Evolutionary conservation across 1,284 basidiomycete species (phyloP).

Genomic region (Apiotrichum veenhuisii): DNA sequence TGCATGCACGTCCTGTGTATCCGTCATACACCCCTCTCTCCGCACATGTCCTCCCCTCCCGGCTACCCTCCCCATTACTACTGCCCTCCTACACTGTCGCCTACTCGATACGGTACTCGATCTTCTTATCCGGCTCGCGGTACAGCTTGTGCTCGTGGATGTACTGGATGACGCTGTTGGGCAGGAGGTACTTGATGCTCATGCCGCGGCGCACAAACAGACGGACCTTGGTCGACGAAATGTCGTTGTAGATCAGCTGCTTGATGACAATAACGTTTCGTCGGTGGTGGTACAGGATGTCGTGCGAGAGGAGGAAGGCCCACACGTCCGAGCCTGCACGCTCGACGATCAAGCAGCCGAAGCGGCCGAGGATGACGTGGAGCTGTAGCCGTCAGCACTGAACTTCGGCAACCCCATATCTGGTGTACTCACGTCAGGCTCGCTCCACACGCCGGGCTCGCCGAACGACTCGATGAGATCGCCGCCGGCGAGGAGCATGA

Average conservation of each 20-base stretch:
- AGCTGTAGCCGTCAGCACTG: slow-evolving; percentile 58
- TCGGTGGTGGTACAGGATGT: slow-evolving; percentile 55
- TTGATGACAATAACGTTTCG: slow-evolving; percentile 91
- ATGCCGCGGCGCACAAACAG: slow-evolving; percentile 89
- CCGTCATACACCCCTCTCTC: no score
- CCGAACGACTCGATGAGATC: slow-evolving; percentile 96
- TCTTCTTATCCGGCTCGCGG: slow-evolving; percentile 26
- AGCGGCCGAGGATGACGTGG: slow-evolving; percentile 90
- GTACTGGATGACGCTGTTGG: slow-evolving; percentile 88
- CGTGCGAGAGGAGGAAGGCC: slow-evolving; percentile 57
- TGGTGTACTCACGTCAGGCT: slow-evolving; percentile 79
- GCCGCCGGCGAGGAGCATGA: slow-evolving; percentile 95
- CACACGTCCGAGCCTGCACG: slow-evolving; percentile 87
- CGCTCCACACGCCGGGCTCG: slow-evolving; percentile 90
- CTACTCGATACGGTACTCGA: slow-evolving; percentile 1
- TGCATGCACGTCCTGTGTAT: no score
- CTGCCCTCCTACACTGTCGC: background rate
- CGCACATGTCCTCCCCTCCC: background rate
- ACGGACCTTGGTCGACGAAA: slow-evolving; percentile 87
- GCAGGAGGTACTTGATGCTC: slow-evolving; percentile 88
- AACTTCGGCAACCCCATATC: no score
- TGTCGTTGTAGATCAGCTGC: slow-evolving; percentile 97
- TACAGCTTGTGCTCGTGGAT: slow-evolving; percentile 62
- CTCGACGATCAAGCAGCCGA: slow-evolving; percentile 93
- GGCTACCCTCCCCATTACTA: background rate